Base-by-base conservation (phyloP, 495 filamentous ascomycete species). In the Cenococcum geophilum region DNA sequence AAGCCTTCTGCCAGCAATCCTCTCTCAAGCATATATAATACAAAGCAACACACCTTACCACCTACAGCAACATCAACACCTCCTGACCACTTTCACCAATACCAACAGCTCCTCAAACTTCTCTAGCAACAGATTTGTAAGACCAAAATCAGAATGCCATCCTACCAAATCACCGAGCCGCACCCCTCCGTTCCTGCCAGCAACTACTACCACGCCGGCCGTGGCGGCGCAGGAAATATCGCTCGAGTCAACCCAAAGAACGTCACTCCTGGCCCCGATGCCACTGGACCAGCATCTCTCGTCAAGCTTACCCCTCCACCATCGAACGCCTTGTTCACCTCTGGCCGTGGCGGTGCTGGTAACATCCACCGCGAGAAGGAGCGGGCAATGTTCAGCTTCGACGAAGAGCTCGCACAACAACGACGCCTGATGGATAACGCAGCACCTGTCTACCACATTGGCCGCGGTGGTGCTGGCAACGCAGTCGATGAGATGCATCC, bases 381-480 rank as follows among this genome's bases (percentile, higher is more conserved):
- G 66, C 84, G 87, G 48, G 81, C 88, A 63, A 83, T 89, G 68
- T 88, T 96, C 78, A 86, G 82, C 61, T 93, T 97, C 76, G 90
- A 96, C 75, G 92, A 97, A 79, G 92, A 97, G 72, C 84, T 92
- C 60, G 81, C 86, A 66, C 78, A 78, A 53, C 78, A 83, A 70
- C 76, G 86, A 62, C 86, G 86, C 62, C 73, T 82, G 62, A 79
- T 81, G 65, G 81, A 78, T 70, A 63, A 72, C n/a, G 62, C 68
- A 9, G 83, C 83, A 5, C 83, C 84, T 23, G 81, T 89, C 49
- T 89, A 85, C 76, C 86, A 93, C 70, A 86, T 93, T 57, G 93
- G 93, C 45, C 83, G 92, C 35, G 93, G 93, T 43, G 93, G 93
- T 54, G 87, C 87, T 36, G 93, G 91, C 27, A 98, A 98, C 76